Conservation (phyloP, 1,284 basidiomycete genomes). For the Takashimella koratensis region DNA sequence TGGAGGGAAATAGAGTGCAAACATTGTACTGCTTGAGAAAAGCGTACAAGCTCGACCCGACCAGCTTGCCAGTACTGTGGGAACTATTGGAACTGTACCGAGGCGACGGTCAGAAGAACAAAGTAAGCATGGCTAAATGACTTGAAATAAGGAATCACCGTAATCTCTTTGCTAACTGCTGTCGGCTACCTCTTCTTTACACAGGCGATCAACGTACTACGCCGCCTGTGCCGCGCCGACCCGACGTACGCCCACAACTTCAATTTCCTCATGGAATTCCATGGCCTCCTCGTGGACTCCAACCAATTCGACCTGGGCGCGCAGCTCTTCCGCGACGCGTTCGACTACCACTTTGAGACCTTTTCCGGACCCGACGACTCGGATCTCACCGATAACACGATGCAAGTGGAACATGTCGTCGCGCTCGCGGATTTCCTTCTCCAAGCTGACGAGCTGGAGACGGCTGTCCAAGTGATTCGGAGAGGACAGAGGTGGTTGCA, state of each 20-base stretch:
- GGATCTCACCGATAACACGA: conserved; percentile 19
- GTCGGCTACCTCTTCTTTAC: too few species aligned
- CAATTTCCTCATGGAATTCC: conserved; percentile 71
- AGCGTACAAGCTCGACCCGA: conserved; percentile 70
- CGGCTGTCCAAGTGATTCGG: conserved; percentile 67
- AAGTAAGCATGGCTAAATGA: too few species aligned
- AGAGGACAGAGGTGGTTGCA: conserved; percentile 85
- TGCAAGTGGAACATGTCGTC: conserved; percentile 54
- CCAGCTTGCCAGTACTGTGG: conserved; percentile 82
- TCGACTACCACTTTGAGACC: conserved; percentile 53
- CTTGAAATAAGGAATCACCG: too few species aligned
- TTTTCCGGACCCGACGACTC: conserved; percentile 25
- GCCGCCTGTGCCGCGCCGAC: conserved; percentile 58
- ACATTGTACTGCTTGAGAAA: conserved; percentile 90
- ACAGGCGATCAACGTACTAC: conserved; percentile 70
- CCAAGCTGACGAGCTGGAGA: conserved; percentile 63
- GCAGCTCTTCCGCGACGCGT: conserved; percentile 62
- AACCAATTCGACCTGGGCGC: conserved; percentile 64
- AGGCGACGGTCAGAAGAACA: conserved; percentile 66
- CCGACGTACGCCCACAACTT: conserved; percentile 76
- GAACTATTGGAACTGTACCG: conserved; percentile 80
- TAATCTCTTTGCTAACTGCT: too few species aligned
- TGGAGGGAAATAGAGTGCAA: conserved; percentile 70
- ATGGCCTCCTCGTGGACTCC: conserved; percentile 69
- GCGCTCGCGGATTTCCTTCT: conserved; percentile 81